Evolutionary conservation across 768 basidiomycete species (phyloP), one percentile per base, ranked within the genome.

Genomic region (Lactarius quietus): DNA sequence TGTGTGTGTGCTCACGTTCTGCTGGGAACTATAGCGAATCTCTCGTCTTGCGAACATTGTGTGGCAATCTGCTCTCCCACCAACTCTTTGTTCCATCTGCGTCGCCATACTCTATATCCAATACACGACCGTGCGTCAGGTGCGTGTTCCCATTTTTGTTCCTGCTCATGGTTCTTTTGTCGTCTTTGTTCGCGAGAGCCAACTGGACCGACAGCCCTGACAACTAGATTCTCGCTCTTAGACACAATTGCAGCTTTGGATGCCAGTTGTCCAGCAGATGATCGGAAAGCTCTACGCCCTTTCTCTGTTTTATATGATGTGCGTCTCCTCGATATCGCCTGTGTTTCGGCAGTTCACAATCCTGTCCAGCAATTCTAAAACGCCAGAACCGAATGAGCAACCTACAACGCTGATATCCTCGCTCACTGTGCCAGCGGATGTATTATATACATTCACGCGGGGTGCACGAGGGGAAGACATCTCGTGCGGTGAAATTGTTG

Each of bases 251-350:
- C 12, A 35, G 41, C 18, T 66, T 31, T 66, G 65, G 65, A 57
- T 6, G 31, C 9, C 60, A 18, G 15, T 38, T 10, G 1, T 65
- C 28, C 59, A 61, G 14, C 59, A 26, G 23, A n/a, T 57, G 55
- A 20, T 57, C 2, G 64, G 64, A 26, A 65, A 65, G 64, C 64
- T 65, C 59, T 65, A 65, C 20, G 59, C 62, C 23, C 59, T 65
- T 26, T 65, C 64, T 4, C 55, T 65, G 36, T 62, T 57, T 43
- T 62, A 62, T 38, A 57, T 61, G 6, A 57, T 62, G 64, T 65
- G 38, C 35, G 64, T n/a, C 14, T 18, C 7, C 10, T n/a, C 17
- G 6, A 14, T 20, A 7, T 39, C 7, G 6, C 51, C 33, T 14
- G 17, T 12, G 48, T 38, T 54, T 56, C n/a, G n/a, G 20, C 18